Base-by-base conservation (phyloP, 495 filamentous ascomycete genomes). In the Penicillium riverlandense region DNA sequence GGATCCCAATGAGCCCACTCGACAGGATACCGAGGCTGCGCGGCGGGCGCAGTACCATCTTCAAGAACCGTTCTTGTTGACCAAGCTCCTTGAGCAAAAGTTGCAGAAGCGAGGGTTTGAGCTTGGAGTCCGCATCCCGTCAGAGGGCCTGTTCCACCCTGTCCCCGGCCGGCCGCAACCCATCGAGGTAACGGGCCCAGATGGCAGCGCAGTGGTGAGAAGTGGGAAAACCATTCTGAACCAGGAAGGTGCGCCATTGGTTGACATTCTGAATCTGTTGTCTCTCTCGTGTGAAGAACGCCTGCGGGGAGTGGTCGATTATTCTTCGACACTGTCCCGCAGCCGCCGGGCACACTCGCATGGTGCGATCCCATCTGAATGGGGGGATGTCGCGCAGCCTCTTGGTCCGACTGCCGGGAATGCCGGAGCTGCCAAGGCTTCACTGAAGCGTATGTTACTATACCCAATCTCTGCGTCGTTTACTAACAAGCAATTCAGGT, bases 221-320 rank as follows among this genome's bases (percentile, higher is more conserved):
- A 74, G 71, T 2, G 81, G 81, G 10, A 69, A 76, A 44, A 75
- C 71, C 1, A 77, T 80, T 2, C 70, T 86, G n/a, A 75, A 90
- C 14, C 79, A 80, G 11, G 67, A 76, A 22, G 83, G 84, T 8
- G 72, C 82, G 2, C 76, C 71, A 30, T 61, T 92, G 29, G 80
- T 81, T 11, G 86, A 95, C 40, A 80, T 95, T 38, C 52, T 94
- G 13, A 78, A 83, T 22, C 69, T 94, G 22, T 42, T 94, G 29
- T 90, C 86, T 8, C 74, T 92, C 29, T 82, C 84, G 7, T 77
- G 84, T 31, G 82, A 88, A 46, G 82, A 89, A 53, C 76, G 84
- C 15, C 33, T 94, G 22, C 68, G 83, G 34, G 73, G 76, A 4
- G 59, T 92, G 10, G 45, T 92, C 15, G 82, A 88, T 50, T 87